Evolutionary conservation across 2,329 filamentous ascomycete genomes (phyloP).

Genomic region (Xylaria digitata): DNA sequence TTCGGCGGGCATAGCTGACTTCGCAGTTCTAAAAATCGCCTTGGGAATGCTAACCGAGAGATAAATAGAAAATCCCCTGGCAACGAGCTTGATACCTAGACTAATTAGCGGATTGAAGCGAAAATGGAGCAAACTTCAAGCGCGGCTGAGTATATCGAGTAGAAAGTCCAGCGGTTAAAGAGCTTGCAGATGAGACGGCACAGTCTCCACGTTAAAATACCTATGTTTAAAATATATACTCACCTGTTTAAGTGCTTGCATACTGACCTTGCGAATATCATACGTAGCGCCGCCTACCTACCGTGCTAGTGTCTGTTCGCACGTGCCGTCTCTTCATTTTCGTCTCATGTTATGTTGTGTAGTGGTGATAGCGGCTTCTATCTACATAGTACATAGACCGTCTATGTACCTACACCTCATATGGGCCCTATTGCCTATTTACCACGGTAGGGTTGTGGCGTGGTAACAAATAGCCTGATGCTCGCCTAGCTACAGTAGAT

Average conservation of each 20-base stretch:
- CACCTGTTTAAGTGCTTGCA: conserved; percentile 19
- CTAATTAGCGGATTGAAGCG: no score
- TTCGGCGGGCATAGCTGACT: no score
- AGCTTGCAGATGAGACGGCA: conserved; percentile 6
- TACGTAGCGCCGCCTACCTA: background rate
- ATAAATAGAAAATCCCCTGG: no score
- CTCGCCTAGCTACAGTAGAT: background rate
- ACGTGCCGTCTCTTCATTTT: background rate
- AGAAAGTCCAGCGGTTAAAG: background rate
- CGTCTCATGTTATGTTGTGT: background rate
- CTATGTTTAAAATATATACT: background rate
- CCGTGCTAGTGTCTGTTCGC: conserved; percentile 1
- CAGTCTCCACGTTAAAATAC: background rate
- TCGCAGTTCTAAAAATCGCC: no score
- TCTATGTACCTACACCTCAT: background rate
- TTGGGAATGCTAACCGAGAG: no score
- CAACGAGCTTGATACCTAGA: background rate
- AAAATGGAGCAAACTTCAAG: background rate
- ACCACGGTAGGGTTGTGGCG: background rate
- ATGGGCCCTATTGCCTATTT: conserved; percentile 9
- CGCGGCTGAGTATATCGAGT: conserved; percentile 3
- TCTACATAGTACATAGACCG: background rate
- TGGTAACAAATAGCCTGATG: background rate
- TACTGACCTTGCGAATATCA: conserved; percentile 3
- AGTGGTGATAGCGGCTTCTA: background rate